Evolutionary conservation across 2,329 filamentous ascomycete species (phyloP).

Genomic region (Volutella citrinella): DNA sequence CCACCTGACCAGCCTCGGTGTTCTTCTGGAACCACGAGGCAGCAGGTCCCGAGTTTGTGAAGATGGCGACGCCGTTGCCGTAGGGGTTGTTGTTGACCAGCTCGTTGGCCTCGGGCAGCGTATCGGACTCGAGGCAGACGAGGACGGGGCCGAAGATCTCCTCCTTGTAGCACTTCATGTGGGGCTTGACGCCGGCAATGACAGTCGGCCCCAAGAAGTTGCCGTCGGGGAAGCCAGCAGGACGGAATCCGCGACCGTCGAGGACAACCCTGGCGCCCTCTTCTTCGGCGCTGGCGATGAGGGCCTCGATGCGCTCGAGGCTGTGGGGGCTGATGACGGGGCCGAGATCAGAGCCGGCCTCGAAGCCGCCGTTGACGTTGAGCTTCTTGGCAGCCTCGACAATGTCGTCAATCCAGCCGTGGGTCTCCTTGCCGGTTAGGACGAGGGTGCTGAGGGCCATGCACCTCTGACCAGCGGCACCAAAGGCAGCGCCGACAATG

Average conservation of each 20-base stretch:
- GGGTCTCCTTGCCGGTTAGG: constrained; percentile 62
- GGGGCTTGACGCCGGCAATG: constrained; percentile 27
- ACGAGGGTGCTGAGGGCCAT: constrained; percentile 66
- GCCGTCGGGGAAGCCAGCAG: constrained; percentile 18
- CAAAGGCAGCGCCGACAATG: constrained; percentile 64
- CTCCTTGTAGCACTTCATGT: constrained; percentile 33
- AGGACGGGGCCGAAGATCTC: constrained; percentile 35
- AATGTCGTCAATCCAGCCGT: constrained; percentile 59
- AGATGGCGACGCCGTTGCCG: constrained; percentile 33
- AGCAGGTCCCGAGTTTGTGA: constrained; percentile 27
- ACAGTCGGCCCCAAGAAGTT: constrained; percentile 45
- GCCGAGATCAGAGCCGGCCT: constrained; percentile 15
- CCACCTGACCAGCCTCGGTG: constrained; percentile 22
- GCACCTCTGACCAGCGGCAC: constrained; percentile 65
- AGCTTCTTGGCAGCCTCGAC: constrained; percentile 59
- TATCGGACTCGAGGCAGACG: constrained; percentile 29
- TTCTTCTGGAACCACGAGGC: constrained; percentile 28
- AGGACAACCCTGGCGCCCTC: constrained; percentile 16
- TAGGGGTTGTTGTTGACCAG: constrained; percentile 27
- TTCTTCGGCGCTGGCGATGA: constrained; percentile 12
- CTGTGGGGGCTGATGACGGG: constrained; percentile 17
- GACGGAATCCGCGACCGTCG: constrained; percentile 14
- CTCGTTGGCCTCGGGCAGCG: constrained; percentile 29
- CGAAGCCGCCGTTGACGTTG: constrained; percentile 16
- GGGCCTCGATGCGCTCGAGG: constrained; percentile 12